Conservation (phyloP, 352 stramenopile species). For the Phytophthora chlamydospora region DNA sequence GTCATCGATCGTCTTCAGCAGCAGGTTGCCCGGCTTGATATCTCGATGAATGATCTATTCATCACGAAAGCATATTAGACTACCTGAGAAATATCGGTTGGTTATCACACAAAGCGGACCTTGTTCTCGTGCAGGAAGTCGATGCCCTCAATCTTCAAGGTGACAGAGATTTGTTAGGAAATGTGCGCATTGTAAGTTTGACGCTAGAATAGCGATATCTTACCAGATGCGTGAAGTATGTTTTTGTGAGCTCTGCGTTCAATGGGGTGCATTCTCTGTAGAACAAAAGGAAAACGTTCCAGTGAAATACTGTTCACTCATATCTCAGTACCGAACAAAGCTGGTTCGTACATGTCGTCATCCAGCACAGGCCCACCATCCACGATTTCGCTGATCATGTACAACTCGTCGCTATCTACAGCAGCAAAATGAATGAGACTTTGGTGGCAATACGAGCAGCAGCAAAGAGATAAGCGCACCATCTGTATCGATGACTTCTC, state of each 20-base stretch:
- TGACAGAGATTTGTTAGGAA: no score
- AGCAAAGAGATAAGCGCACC: slow-evolving; percentile 33
- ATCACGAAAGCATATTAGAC: neutral
- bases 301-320: neutral
- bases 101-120: slow-evolving; percentile 21
- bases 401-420: slow-evolving; percentile 77
- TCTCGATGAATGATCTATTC: slow-evolving; percentile 79
- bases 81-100: neutral
- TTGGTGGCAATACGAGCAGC: neutral
- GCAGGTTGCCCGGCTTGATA: slow-evolving; percentile 82
- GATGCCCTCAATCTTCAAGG: slow-evolving; percentile 74
- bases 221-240: slow-evolving; percentile 84
- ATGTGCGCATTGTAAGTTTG: neutral
- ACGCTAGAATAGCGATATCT: neutral
- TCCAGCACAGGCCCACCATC: slow-evolving; percentile 75
- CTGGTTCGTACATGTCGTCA: slow-evolving; percentile 50
- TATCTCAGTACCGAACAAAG: neutral
- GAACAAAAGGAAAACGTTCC: slow-evolving; percentile 1
- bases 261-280: slow-evolving; percentile 71
- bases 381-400: slow-evolving; percentile 86
- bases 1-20: slow-evolving; percentile 65
- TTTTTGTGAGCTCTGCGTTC: slow-evolving; percentile 59
- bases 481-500: slow-evolving; percentile 96
- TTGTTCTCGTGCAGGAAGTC: slow-evolving; percentile 88
- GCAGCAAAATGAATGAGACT: neutral